A percentile compares a stretch with the other conserved stretches of the same genome.
These are phyloP conservation scores for Boletellus sp. DNA, from an alignment of 768 basidiomycete genomes.

Conservation along the genomic window DNA sequence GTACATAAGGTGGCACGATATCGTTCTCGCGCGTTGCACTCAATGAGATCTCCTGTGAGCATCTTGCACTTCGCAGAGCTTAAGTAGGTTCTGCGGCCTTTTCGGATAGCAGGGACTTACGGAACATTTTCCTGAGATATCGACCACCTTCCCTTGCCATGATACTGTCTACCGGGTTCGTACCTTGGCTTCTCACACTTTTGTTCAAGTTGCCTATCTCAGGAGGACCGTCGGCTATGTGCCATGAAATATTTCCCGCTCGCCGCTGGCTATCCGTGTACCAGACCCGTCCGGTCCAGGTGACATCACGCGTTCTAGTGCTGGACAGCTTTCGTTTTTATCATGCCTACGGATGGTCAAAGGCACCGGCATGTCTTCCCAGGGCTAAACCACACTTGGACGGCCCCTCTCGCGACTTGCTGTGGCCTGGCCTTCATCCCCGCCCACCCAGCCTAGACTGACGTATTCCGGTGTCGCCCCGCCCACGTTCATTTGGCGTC, in stretches of 20 bases:
- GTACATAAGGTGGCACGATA: conserved; percentile 11
- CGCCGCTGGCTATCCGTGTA: neutral
- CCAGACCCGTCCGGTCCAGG: neutral
- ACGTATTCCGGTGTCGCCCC: neutral
- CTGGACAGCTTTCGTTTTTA: neutral
- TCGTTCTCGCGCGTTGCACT: conserved; percentile 2
- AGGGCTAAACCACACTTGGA: neutral
- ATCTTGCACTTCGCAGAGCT: neutral
- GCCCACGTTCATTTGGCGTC: neutral
- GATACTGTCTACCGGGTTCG: too few relatives aligned
- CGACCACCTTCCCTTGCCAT: too few relatives aligned
- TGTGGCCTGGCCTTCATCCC: neutral
- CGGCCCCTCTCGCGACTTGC: neutral
- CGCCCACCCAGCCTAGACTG: neutral
- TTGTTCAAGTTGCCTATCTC: conserved; percentile 17
- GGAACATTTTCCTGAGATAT: neutral
- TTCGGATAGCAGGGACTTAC: conserved; percentile 6
- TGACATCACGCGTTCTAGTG: conserved; percentile 6
- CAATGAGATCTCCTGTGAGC: conserved; percentile 15
- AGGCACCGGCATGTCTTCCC: neutral
- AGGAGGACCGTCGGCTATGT: conserved; percentile 2
- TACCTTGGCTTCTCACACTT: conserved; percentile 15
- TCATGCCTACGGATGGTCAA: neutral
- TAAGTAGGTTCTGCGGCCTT: conserved; percentile 1
- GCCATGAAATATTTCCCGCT: neutral